phyloP scores from a whole-genome alignment of 163 green algal genomes.

The Scenedesmus sp. region DNA sequence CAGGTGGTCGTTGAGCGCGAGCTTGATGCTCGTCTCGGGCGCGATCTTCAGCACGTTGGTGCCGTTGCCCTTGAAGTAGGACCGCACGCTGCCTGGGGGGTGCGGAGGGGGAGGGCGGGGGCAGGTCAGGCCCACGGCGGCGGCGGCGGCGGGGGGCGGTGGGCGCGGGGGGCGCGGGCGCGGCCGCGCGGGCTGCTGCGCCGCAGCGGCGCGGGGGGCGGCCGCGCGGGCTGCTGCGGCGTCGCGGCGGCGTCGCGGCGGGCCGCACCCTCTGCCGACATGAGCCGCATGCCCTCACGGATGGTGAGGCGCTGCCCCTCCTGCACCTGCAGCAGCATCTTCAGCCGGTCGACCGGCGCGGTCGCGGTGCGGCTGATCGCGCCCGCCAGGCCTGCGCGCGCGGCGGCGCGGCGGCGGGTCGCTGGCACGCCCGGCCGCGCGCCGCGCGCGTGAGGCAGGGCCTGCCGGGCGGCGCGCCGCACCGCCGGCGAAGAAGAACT shows the following conservation, averaged over 20 bases:
- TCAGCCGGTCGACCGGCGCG: slow-evolving; percentile 91
- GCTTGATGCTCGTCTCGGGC: slow-evolving; percentile 90
- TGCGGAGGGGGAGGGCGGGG: too few species aligned
- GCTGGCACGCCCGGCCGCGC: too few species aligned
- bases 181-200: too few species aligned
- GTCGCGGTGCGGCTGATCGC: slow-evolving; percentile 89
- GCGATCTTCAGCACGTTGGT: slow-evolving; percentile 95
- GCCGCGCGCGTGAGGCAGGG: too few species aligned
- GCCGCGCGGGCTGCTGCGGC: too few species aligned
- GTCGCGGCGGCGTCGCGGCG: too few species aligned
- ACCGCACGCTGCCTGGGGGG: slow-evolving; percentile 66
- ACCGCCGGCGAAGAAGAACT: slow-evolving; percentile 4
- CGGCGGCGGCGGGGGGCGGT: too few species aligned
- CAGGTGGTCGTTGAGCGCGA: slow-evolving; percentile 86
- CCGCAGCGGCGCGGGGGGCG: too few species aligned
- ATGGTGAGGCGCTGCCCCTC: slow-evolving; percentile 73
- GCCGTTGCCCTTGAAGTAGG: slow-evolving; percentile 93
- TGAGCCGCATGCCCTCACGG: slow-evolving; percentile 69
- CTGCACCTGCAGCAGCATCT: slow-evolving; percentile 94
- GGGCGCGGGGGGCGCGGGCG: too few species aligned
- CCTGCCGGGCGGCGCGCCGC: not conserved
- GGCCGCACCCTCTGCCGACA: slow-evolving; percentile 87
- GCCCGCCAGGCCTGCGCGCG: slow-evolving; percentile 77
- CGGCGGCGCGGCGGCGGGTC: not conserved
- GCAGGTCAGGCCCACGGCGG: too few species aligned